A percentile compares a stretch with the other conserved stretches of the same genome.
phyloP scores from a whole-genome alignment of 2,329 filamentous ascomycete species.

The Pestalotiopsis fici region DNA sequence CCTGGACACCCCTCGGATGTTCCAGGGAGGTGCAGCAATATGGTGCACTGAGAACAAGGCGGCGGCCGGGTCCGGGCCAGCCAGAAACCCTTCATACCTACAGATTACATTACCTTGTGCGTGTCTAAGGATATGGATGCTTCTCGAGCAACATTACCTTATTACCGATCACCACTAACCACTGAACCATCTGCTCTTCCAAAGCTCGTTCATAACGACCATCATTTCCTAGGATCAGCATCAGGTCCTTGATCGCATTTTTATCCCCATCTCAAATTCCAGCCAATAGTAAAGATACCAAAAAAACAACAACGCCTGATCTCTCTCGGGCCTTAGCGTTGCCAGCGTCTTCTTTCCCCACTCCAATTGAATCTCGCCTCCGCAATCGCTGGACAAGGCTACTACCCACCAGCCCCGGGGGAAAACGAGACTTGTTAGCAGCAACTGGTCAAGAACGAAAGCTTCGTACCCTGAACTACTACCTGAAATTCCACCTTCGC shows the following conservation, averaged over 20 bases:
- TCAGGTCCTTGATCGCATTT: background rate
- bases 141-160: background rate
- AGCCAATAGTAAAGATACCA: background rate
- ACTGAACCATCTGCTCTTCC: too few relatives aligned
- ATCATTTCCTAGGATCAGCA: background rate
- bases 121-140: background rate
- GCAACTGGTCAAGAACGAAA: background rate
- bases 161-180: too few relatives aligned
- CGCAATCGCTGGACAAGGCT: slow-evolving; percentile 9
- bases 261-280: background rate
- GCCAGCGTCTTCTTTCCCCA: background rate
- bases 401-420: background rate
- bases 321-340: background rate
- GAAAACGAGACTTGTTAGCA: background rate
- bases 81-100: background rate
- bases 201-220: too few relatives aligned
- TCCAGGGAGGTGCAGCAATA: background rate
- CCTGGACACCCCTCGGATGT: background rate
- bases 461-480: background rate
- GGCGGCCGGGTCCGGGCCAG: background rate
- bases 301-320: background rate
- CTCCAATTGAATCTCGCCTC: slow-evolving; percentile 6
- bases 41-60: background rate
- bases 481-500: too few relatives aligned
- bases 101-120: too few relatives aligned